Base-by-base conservation (phyloP, 352 stramenopile genomes). In the Globisporangium paddicum region DNA sequence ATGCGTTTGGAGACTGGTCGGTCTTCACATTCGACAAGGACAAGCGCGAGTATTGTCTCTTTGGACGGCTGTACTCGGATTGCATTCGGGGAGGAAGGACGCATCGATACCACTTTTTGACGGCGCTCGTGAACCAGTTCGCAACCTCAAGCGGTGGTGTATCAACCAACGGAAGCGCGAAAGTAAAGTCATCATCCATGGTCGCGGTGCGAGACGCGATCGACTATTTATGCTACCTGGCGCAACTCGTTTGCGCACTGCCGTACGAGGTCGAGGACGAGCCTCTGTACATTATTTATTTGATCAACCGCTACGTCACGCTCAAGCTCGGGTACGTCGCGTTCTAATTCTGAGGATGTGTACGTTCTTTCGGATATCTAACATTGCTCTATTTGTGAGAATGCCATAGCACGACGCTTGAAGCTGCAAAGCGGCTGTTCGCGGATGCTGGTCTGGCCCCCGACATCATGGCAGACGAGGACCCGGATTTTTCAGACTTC, bases 241-340 rank as follows among this genome's bases (percentile, higher is more conserved):
- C 82, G 8, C 68, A 89, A 47, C 61, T 96, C 9, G 55, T 96
- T 19, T 70, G 78, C 9, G 70, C 77, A 10, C 66, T 96, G 38
- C 85, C 86, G 28, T 96, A 88, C 52, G 80, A 90, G 23, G 62
- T 90, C 34, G 82, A 94, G 30, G 81, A 96, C 37, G 85, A 96
- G 40, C 86, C 83, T 44, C 69, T 96, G 21, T 87, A 86, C 62
- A 69, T 96, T 73, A 92, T 96, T 72, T 93, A 95, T 74, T 72
- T 76, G 55, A 89, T 94, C 67, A 93, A 93, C 61, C 86, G 83
- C 52, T 79, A 81, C 54, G 74, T 85, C 30, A 88, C 84, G 37
- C 79, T 96, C 63, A 86, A 83, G 59, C 79, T 94, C 37, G 69
- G 80, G 86, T 95, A 80, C 35, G 80, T 62, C 34, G 10, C 11